phyloP scores from a whole-genome alignment of 75 land plant species.

The Sequoia sempervirens region DNA sequence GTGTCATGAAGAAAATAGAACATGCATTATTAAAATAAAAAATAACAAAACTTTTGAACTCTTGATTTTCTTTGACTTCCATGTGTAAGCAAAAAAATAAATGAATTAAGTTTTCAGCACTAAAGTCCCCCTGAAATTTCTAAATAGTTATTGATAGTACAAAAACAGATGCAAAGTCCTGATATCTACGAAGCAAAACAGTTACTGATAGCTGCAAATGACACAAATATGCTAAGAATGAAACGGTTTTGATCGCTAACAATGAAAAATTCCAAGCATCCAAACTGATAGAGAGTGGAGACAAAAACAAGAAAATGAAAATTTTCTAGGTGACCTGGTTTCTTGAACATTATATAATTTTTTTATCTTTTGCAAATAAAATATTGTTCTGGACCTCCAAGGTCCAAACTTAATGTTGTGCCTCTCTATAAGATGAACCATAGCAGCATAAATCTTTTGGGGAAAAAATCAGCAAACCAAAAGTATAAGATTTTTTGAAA shows the following conservation, averaged over 20 bases:
- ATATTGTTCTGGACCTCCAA: background rate
- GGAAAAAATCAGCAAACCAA: too few species aligned
- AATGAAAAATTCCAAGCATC: background rate
- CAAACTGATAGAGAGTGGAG: background rate
- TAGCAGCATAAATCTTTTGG: too few species aligned
- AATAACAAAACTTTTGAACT: background rate
- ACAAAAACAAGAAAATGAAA: background rate
- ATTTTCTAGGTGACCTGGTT: background rate
- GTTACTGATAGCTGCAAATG: background rate
- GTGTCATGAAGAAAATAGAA: background rate
- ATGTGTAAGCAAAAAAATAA: background rate
- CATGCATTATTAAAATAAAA: background rate
- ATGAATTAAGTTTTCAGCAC: background rate
- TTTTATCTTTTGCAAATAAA: background rate
- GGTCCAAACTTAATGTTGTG: background rate
- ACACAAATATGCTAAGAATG: background rate
- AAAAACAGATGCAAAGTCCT: background rate
- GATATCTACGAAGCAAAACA: background rate
- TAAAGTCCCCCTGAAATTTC: background rate
- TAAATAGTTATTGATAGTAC: background rate
- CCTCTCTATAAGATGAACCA: background rate
- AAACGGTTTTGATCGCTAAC: background rate
- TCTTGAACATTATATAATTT: background rate
- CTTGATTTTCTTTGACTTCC: background rate
- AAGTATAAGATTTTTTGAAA: too few species aligned